Evolutionary conservation across 495 filamentous ascomycete genomes (phyloP).

Genomic region (Penicillium lividum): DNA sequence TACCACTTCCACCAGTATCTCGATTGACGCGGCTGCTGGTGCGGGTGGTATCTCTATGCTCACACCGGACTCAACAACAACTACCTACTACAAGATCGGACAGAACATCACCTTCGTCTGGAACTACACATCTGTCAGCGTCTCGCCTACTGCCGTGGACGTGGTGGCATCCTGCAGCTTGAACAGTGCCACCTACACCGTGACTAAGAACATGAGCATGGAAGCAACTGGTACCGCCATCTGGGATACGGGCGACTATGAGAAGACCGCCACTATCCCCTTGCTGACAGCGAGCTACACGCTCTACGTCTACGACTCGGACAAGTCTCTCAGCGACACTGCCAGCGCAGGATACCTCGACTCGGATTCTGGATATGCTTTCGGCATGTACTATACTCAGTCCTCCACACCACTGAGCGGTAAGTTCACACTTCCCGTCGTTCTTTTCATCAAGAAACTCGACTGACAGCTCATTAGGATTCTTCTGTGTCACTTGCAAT

Average conservation of each 20-base stretch:
- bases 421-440: conserved; percentile 36
- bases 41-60: conserved; percentile 81
- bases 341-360: conserved; percentile 73
- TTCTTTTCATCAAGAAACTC: neutral
- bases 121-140: conserved; percentile 90
- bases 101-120: conserved; percentile 83
- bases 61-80: conserved; percentile 62
- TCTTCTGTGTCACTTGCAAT: conserved; percentile 69
- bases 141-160: conserved; percentile 76
- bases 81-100: conserved; percentile 85
- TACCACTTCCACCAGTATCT: conserved; percentile 41
- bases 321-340: conserved; percentile 58
- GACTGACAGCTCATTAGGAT: conserved; percentile 45
- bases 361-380: conserved; percentile 61
- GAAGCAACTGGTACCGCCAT: conserved; percentile 56
- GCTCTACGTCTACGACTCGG: conserved; percentile 77
- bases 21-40: conserved; percentile 59
- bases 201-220: conserved; percentile 64
- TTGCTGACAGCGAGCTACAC: conserved; percentile 79
- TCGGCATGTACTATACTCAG: conserved; percentile 80
- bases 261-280: conserved; percentile 59
- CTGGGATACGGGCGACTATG: conserved; percentile 80
- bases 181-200: conserved; percentile 65
- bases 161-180: conserved; percentile 75
- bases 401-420: conserved; percentile 61